Base-by-base conservation (phyloP, 257 asterid genomes). In the Echium plantagineum region DNA sequence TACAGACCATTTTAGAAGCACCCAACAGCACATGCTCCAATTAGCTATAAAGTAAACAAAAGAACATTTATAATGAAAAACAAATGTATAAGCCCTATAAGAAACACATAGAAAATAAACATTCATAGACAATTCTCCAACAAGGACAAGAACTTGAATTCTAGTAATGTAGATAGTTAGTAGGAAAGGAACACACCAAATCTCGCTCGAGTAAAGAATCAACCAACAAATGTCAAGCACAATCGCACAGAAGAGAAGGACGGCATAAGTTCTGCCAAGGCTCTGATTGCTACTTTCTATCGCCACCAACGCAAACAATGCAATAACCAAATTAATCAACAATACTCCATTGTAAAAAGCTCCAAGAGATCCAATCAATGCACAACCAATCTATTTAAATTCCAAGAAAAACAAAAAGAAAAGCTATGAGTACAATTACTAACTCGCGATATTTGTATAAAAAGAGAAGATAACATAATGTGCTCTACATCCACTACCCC, bases 361-460 rank as follows among this genome's bases (percentile, higher is more conserved):
- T 19, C 95, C 97, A n/a, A 90, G 85, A 15, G 97, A 90, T 75
- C 97, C 97, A 75, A 87, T 73, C 79, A 90, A 70, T 22, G 97
- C 79, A 76, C 90, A 83, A 42, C 69, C 94, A 80, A 90, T 86
- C 88, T 90, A 85, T 21, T 8, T 4, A 1, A 1, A 24, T 24
- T 28, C 5, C 32, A 28, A 28, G 32, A 28, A 28, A 28, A 28
- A 28, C 6, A 6, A 3, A 35, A 35, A 24, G 26, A 24, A 35
- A 35, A 35, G 2, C 9, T 7, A 35, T 35, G 18, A 5, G 2
- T 12, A 24, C 26, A 6, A 62, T 12, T 4, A 24, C 8, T 52
- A 63, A 3, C 6, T n/a, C 21, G 9, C 1, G 13, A 7, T 12
- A 35, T 35, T 35, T 35, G 7, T 28, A 0, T 28, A 28, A 28